Percentiles rank a stretch among this genome's conserved stretches.
Evolutionary conservation across 176 grass and related monocot species (phyloP).

Genomic region (Triticum urartu): DNA sequence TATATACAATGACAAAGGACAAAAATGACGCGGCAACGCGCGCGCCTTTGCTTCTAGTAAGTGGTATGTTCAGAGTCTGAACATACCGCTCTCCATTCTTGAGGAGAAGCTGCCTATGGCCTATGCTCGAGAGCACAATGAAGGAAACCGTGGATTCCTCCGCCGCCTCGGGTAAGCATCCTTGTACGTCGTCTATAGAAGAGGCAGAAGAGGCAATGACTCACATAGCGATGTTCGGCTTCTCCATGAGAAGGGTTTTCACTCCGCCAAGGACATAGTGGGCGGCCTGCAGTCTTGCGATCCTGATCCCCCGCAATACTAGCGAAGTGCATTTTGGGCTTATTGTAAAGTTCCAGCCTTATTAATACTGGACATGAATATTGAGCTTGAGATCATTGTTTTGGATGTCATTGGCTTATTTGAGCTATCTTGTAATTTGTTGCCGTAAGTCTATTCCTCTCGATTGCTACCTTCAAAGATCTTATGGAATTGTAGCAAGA

Average conservation of each 20-base stretch:
- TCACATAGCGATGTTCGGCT: constrained; percentile 46
- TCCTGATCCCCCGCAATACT: constrained; percentile 35
- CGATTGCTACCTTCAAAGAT: too few relatives aligned
- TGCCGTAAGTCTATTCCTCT: too few relatives aligned
- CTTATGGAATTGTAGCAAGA: too few relatives aligned
- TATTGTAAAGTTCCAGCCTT: background rate
- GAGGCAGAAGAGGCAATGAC: constrained; percentile 52
- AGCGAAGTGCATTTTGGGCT: background rate
- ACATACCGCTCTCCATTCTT: constrained; percentile 57
- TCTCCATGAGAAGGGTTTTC: constrained; percentile 61
- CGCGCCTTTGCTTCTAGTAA: too few relatives aligned
- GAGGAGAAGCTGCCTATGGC: constrained; percentile 48
- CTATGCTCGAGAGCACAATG: constrained; percentile 33
- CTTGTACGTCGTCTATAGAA: constrained; percentile 69
- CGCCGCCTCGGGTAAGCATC: background rate
- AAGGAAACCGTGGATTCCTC: background rate
- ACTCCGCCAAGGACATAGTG: constrained; percentile 60
- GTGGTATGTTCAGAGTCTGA: constrained; percentile 11
- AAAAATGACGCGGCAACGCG: too few relatives aligned
- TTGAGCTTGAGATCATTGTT: background rate
- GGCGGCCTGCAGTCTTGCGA: constrained; percentile 83
- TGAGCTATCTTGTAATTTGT: background rate
- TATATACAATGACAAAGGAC: too few relatives aligned
- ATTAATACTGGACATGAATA: background rate
- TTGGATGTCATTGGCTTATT: background rate